Conservation (phyloP, 202 grass and related monocot genomes). For the Schoenoplectus tabernaemontani region DNA sequence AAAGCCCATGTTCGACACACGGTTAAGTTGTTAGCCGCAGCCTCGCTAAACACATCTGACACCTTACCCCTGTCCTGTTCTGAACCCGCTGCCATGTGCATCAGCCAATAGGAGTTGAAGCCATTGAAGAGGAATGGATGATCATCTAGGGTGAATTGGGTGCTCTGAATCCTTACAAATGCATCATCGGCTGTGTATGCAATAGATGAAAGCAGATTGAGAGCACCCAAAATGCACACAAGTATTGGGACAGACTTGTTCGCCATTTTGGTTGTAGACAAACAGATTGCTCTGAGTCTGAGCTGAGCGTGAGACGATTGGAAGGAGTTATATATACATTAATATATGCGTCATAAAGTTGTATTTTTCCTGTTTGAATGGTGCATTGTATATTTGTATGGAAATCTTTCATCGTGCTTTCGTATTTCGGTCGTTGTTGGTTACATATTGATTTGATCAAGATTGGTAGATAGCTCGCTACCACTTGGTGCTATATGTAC, state of each 20-base stretch:
- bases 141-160: slow-evolving; percentile 11
- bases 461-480: not conserved
- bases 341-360: not conserved
- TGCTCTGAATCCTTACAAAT: slow-evolving; percentile 18
- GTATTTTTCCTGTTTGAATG: slow-evolving; percentile 12
- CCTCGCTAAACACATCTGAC: slow-evolving; percentile 16
- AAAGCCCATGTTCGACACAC: slow-evolving; percentile 36
- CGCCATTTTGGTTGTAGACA: not conserved
- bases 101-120: slow-evolving; percentile 32
- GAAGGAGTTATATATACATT: not conserved
- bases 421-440: not conserved
- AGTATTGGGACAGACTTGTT: not conserved
- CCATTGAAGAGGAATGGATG: slow-evolving; percentile 29
- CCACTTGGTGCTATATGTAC: not conserved
- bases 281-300: not conserved
- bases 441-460: not conserved
- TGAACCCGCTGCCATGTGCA: slow-evolving; percentile 28
- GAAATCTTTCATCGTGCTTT: no score
- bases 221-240: not conserved
- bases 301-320: not conserved
- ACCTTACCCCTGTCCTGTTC: slow-evolving; percentile 18
- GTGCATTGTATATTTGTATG: not conserved
- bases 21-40: slow-evolving; percentile 13
- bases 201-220: not conserved
- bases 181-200: not conserved